phyloP scores from a whole-genome alignment of 1,284 basidiomycete genomes.

The Cryptococcus amylolentus region DNA sequence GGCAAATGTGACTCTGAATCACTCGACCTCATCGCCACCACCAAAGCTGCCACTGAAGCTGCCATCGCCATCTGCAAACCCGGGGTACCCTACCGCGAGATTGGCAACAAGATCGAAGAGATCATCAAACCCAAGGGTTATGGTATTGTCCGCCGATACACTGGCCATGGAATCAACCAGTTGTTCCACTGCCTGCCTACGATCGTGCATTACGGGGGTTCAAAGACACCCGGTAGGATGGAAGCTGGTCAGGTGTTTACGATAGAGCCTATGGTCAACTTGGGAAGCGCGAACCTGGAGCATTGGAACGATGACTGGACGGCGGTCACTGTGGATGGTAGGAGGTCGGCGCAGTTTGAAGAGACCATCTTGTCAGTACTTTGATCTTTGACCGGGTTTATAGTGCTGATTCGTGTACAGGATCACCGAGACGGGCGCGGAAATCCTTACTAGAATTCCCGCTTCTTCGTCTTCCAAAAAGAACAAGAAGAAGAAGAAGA shows the following conservation, averaged over 20 bases:
- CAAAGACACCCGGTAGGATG: constrained; percentile 52
- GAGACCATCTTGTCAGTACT: constrained; percentile 77
- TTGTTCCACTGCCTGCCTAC: constrained; percentile 53
- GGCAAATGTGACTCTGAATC: constrained; percentile 80
- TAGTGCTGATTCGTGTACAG: constrained; percentile 49
- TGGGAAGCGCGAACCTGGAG: constrained; percentile 57
- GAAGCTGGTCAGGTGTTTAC: constrained; percentile 52
- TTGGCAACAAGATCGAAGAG: constrained; percentile 62
- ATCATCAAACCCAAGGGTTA: constrained; percentile 74
- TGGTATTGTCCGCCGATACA: constrained; percentile 80
- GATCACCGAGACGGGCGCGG: constrained; percentile 86
- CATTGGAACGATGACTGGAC: constrained; percentile 70
- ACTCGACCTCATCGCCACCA: constrained; percentile 71
- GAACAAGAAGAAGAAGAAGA: constrained; percentile 42
- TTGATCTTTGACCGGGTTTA: not conserved
- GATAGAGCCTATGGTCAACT: constrained; percentile 76
- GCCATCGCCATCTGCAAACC: constrained; percentile 88
- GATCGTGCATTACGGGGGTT: constrained; percentile 51
- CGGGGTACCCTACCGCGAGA: constrained; percentile 68
- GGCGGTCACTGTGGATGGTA: constrained; percentile 82
- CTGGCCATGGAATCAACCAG: constrained; percentile 85
- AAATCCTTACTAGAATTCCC: constrained; percentile 69
- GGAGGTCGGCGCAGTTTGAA: constrained; percentile 89
- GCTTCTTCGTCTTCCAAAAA: constrained; percentile 16
- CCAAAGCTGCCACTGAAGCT: constrained; percentile 76